Evolutionary conservation across 148 eudicot genomes (phyloP), one percentile per base, ranked within the genome.

Genomic region (Silene conica): DNA sequence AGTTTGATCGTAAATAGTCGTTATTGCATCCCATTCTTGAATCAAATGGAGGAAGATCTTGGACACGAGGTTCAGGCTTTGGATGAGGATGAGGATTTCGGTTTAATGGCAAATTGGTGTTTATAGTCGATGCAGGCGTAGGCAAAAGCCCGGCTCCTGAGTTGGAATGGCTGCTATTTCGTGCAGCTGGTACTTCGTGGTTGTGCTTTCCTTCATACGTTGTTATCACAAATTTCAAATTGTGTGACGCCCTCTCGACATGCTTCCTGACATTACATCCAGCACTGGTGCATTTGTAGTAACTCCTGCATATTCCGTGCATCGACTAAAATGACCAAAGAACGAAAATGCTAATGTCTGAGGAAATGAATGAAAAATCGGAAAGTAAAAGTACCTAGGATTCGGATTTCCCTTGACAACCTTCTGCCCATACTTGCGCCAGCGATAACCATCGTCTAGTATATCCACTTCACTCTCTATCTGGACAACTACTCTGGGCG

Each of bases 381-480:
- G 41, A 20, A 14, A 25, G 6, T 62, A 56, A 19, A 68, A 9
- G 6, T 84, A 92, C 97, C 96, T 90, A 1, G 97, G 97, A 67
- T 92, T 92, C 56, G 92, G 90, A 73, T 92, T 92, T 78, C 97
- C 97, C 80, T 89, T 92, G 63, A 92, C 94, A 55, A 88, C 90
- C 74, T 92, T 92, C 77, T 92, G 92, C 6, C 97, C 97, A 77
- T 92, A 92, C 73, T 92, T 92, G 72, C 95, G 82, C 97, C 97
- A 92, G 34, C 96, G 82, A 60, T 90, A 92, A 15, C 97, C 97
- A 82, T 92, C 97, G 59, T 92, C 90, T 46, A 88, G 97, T 23
- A 86, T 84, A 77, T 92, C 96, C 50, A 90, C 76, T 5, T 87
- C 90, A 67, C 91, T 90, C 81, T 87, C 91, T 70, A 85, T 83